Evolutionary conservation across 345 rosid genomes (phyloP).

Genomic region (Eucalyptus fibrosa): DNA sequence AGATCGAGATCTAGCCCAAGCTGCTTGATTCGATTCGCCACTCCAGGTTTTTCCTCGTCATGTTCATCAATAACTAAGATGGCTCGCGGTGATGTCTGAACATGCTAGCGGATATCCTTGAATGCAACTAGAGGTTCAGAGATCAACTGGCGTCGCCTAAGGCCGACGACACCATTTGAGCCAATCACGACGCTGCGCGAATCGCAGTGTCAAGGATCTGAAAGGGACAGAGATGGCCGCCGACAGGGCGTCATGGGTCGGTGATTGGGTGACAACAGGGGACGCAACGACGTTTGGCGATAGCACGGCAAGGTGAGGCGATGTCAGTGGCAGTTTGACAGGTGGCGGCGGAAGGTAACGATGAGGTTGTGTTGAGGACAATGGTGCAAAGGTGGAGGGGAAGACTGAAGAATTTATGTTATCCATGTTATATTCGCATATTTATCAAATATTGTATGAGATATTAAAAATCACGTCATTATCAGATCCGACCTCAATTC

Average conservation of each 20-base stretch:
- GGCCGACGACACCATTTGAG: not conserved
- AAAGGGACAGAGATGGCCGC: not conserved
- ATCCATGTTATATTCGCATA: too few species aligned
- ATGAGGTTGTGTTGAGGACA: not conserved
- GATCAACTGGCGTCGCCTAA: too few species aligned
- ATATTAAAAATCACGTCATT: too few species aligned
- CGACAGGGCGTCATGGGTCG: not conserved
- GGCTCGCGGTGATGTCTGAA: too few species aligned
- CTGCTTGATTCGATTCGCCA: too few species aligned
- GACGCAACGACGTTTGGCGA: not conserved
- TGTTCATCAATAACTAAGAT: too few species aligned
- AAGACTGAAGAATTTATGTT: not conserved
- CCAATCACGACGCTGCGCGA: not conserved
- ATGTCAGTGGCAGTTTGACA: not conserved
- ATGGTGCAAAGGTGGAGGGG: not conserved
- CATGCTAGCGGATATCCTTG: too few species aligned
- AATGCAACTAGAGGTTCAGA: too few species aligned
- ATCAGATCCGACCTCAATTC: too few species aligned
- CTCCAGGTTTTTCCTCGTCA: too few species aligned
- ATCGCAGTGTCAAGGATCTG: not conserved
- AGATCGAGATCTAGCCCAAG: too few species aligned
- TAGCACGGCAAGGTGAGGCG: not conserved
- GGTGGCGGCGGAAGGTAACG: not conserved
- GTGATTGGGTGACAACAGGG: not conserved
- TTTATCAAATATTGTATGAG: too few species aligned